Percentiles rank a stretch among this genome's conserved stretches.
phyloP scores from a whole-genome alignment of 176 grass and related monocot genomes.

The Zea mays region Zm-B73-REFERENCE-NAM-5.0 NC_050103.1:89725001-89725500 shows the following conservation, averaged over 20 bases:
- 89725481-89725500: too few species aligned
- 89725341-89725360: slow-evolving; percentile 14
- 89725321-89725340: slow-evolving; percentile 29
- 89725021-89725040: too few species aligned
- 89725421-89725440: too few species aligned
- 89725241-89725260: neutral
- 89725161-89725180: neutral
- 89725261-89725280: slow-evolving; percentile 3
- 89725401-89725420: too few species aligned
- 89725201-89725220: slow-evolving; percentile 1
- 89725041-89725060: too few species aligned
- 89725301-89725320: slow-evolving; percentile 44
- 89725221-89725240: neutral
- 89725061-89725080: too few species aligned
- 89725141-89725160: neutral
- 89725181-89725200: neutral
- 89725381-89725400: neutral
- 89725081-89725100: neutral
- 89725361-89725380: slow-evolving; percentile 35
- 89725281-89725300: slow-evolving; percentile 26
- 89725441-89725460: too few species aligned
- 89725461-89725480: too few species aligned
- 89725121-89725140: neutral
- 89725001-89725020: too few species aligned
- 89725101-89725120: neutral